These are phyloP conservation scores for Dryadomyces quercivorus DNA, from an alignment of 2,329 filamentous ascomycete species.

Conservation along the genomic window DNA sequence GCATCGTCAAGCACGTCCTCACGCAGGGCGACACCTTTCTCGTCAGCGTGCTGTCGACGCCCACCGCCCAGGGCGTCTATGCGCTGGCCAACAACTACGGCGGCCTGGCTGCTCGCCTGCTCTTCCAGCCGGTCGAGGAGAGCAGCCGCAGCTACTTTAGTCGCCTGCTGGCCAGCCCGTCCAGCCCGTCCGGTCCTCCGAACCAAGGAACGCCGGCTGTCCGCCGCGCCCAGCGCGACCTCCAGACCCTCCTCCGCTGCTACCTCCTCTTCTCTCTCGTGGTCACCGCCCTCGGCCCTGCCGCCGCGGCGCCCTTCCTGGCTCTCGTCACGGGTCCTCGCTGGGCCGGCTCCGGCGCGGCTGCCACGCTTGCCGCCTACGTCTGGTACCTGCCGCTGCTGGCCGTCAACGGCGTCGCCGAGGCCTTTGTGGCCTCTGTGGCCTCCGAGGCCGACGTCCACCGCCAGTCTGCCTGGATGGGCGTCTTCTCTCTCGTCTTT, in stretches of 20 bases:
- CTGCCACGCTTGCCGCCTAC: conserved; percentile 60
- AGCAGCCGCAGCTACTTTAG: conserved; percentile 84
- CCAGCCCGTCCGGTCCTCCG: not conserved
- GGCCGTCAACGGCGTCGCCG: conserved; percentile 80
- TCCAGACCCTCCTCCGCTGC: conserved; percentile 53
- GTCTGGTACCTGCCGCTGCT: conserved; percentile 90
- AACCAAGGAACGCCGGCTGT: conserved; percentile 6
- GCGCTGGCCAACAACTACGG: conserved; percentile 92
- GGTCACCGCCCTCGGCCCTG: conserved; percentile 59
- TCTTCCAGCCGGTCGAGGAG: conserved; percentile 94
- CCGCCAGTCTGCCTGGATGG: conserved; percentile 74
- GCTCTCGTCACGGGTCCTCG: conserved; percentile 61
- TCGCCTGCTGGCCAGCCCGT: conserved; percentile 49
- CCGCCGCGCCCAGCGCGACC: conserved; percentile 34
- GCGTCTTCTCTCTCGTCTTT: conserved; percentile 65
- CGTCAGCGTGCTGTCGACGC: conserved; percentile 63
- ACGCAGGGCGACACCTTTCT: conserved; percentile 92
- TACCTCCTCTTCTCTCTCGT: conserved; percentile 66
- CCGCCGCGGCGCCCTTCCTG: conserved; percentile 61
- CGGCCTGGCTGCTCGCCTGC: conserved; percentile 70
- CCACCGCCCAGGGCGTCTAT: conserved; percentile 79
- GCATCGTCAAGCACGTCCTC: conserved; percentile 79
- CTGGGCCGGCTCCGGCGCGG: conserved; percentile 56
- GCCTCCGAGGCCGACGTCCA: conserved; percentile 66
- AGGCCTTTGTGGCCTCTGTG: conserved; percentile 85